Evolutionary conservation across 495 filamentous ascomycete species (phyloP).

Genomic region (Trypethelium eluteriae): DNA sequence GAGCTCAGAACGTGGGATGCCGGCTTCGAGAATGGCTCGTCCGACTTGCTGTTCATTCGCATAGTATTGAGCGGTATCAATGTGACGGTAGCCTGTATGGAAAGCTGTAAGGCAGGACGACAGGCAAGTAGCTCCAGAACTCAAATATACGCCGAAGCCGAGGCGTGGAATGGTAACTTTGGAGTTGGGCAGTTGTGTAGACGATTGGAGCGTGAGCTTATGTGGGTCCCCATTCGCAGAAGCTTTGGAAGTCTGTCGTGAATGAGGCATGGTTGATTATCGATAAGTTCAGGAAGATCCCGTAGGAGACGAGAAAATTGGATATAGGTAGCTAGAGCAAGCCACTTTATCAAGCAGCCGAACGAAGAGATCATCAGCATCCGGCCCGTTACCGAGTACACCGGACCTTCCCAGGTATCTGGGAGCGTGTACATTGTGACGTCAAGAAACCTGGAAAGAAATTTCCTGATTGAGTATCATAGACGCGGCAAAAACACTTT

Average conservation of each 20-base stretch:
- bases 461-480: neutral
- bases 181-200: slow-evolving; percentile 50
- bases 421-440: neutral
- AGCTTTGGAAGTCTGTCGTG: neutral
- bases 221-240: neutral
- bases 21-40: slow-evolving; percentile 48
- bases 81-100: slow-evolving; percentile 58
- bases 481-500: neutral
- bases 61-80: slow-evolving; percentile 68
- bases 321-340: neutral
- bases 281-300: neutral
- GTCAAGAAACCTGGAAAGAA: neutral
- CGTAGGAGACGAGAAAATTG: neutral
- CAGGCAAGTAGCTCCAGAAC: slow-evolving; percentile 44
- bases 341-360: neutral
- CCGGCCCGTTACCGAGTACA: neutral
- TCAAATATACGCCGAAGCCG: slow-evolving; percentile 69
- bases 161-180: slow-evolving; percentile 52
- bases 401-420: neutral
- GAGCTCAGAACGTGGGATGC: slow-evolving; percentile 49
- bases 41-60: slow-evolving; percentile 61
- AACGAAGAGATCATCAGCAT: neutral
- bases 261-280: neutral
- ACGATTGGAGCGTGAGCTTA: slow-evolving; percentile 45
- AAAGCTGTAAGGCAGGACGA: slow-evolving; percentile 55